Evolutionary conservation across 1,284 basidiomycete species (phyloP).

Genomic region (Nidula niveotomentosa): DNA sequence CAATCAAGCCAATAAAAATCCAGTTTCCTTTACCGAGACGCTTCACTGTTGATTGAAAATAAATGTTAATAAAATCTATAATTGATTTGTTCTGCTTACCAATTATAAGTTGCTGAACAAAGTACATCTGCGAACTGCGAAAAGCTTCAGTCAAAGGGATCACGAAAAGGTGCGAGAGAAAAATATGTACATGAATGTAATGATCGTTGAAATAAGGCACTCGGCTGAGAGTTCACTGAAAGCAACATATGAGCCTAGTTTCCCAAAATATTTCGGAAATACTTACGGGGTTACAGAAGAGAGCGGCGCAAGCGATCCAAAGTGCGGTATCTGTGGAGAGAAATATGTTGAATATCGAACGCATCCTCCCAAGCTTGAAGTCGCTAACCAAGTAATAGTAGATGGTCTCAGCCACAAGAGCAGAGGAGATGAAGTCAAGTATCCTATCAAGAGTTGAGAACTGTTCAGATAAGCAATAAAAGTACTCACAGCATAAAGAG

Average conservation of each 20-base stretch:
- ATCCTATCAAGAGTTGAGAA: conserved; percentile 9
- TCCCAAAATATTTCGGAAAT: background rate
- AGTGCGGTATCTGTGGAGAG: conserved; percentile 18
- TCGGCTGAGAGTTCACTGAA: conserved; percentile 13
- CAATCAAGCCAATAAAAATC: conserved; percentile 15
- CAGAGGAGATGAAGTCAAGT: conserved; percentile 20
- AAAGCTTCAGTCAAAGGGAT: too few relatives aligned
- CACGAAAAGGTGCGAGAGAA: background rate
- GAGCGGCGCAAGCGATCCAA: conserved; percentile 20
- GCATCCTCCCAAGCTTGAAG: background rate
- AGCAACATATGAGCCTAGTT: background rate
- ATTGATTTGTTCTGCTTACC: conserved; percentile 17
- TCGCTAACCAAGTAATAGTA: conserved; percentile 22
- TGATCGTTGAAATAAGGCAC: conserved; percentile 12
- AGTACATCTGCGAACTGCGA: conserved; percentile 39
- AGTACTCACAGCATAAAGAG: background rate
- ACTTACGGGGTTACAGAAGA: conserved; percentile 18
- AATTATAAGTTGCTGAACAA: conserved; percentile 35
- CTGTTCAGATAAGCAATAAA: background rate
- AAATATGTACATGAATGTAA: conserved; percentile 11
- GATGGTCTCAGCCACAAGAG: conserved; percentile 22
- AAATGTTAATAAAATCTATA: background rate
- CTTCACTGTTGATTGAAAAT: conserved; percentile 14
- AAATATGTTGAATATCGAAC: background rate
- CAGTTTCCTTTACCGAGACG: conserved; percentile 16